Evolutionary conservation across 2,329 filamentous ascomycete species (phyloP).

Genomic region (Beauveria caledonica): DNA sequence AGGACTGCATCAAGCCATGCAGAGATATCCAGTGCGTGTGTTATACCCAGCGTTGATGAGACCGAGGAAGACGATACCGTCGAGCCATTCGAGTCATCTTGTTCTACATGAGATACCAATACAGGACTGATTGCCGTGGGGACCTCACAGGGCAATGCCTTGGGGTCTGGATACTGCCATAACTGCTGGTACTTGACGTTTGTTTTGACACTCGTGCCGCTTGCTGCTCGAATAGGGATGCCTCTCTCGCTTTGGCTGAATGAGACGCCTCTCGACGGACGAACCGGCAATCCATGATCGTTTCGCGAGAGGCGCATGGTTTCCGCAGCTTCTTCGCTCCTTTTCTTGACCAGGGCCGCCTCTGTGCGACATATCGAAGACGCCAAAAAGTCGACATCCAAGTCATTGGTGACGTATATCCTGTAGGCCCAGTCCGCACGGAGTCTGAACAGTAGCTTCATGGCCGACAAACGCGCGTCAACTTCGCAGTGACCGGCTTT

Average conservation of each 20-base stretch:
- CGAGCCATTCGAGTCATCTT: constrained; percentile 18
- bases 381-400: constrained; percentile 67
- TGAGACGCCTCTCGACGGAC: constrained; percentile 43
- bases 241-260: constrained; percentile 41
- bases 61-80: constrained; percentile 2
- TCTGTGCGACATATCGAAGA: constrained; percentile 60
- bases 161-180: constrained; percentile 50
- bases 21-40: constrained; percentile 48
- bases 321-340: constrained; percentile 43
- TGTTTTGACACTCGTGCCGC: constrained; percentile 29
- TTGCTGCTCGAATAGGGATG: constrained; percentile 33
- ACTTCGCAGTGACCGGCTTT: constrained; percentile 51
- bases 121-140: constrained; percentile 41
- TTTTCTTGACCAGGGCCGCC: constrained; percentile 40
- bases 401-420: constrained; percentile 61
- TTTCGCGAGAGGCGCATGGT: constrained; percentile 34
- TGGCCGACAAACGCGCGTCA: constrained; percentile 63
- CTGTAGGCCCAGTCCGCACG: constrained; percentile 74
- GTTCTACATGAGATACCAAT: constrained; percentile 34
- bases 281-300: constrained; percentile 30
- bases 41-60: constrained; percentile 19
- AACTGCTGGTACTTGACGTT: constrained; percentile 38
- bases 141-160: constrained; percentile 43
- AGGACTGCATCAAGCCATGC: constrained; percentile 73
- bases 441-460: constrained; percentile 74